Conservation (phyloP, 2,329 filamentous ascomycete genomes). For the Podosphaera fusca region DNA sequence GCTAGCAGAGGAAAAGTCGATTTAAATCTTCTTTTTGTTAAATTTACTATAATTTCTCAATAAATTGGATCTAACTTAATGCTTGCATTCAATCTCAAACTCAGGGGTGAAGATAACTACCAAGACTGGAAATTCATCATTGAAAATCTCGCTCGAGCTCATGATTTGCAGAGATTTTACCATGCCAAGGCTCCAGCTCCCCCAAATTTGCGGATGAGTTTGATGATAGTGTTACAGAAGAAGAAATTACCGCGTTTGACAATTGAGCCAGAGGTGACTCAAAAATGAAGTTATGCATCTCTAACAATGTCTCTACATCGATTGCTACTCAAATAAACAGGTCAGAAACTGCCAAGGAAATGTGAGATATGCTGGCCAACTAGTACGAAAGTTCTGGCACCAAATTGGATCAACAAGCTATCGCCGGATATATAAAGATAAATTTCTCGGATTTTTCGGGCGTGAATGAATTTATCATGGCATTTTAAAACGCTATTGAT, state of each 20-base stretch:
- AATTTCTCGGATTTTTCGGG: background rate
- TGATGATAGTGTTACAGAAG: background rate
- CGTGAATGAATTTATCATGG: background rate
- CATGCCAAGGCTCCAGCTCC: background rate
- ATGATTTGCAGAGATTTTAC: background rate
- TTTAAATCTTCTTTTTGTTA: background rate
- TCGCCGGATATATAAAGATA: background rate
- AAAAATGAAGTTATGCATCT: background rate
- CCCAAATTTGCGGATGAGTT: background rate
- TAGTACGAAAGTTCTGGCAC: background rate
- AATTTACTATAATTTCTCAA: background rate
- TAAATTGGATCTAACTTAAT: background rate
- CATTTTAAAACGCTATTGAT: background rate
- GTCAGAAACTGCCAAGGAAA: background rate
- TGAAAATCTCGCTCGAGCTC: background rate
- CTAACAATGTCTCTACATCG: background rate
- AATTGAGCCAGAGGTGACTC: background rate
- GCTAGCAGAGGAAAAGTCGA: background rate
- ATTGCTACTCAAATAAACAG: background rate
- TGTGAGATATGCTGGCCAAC: background rate
- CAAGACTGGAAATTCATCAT: background rate
- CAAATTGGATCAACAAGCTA: background rate
- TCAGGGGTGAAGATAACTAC: background rate
- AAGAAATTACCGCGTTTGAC: background rate
- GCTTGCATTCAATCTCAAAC: background rate